Base-by-base conservation (phyloP, 371 early-diverging fungal genomes). In the Syncephalastrum monosporum region DNA sequence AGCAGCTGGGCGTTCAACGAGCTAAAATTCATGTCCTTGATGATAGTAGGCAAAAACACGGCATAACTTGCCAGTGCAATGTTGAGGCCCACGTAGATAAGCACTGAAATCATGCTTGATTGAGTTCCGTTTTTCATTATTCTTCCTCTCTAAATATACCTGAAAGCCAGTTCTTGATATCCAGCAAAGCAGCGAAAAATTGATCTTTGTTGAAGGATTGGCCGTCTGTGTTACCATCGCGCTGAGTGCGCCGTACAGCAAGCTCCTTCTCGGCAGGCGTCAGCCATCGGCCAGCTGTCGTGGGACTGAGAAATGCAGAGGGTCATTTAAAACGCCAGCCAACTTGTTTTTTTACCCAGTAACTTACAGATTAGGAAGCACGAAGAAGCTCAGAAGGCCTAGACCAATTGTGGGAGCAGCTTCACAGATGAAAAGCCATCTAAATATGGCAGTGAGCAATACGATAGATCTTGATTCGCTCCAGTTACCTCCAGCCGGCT, bases 381-480 rank as follows among this genome's bases (percentile, higher is more conserved):
- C 54, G 7, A 63, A 42, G 47, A 72, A 69, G 38, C 70, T 66
- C 47, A 83, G 24, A 3, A 82, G 48, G 1, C 83, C 83, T 12
- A 81, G 60, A 5, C 70, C 55, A 42, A 85, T 79, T 0, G 85
- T 82, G 1, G 83, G 85, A 19, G 75, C 57, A 6, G 82, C 82
- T 58, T 83, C 85, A n/a, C 81, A 70, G n/a, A 85, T 75, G 50
- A 85, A 85, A 19, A 85, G 55, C 74, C 82, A 75, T 51, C 67
- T 69, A 33, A 33, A 10, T 33, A 13, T 19, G 15, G 12, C 7
- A 2, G 2, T 33, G 12, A 33, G 38, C 10, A 12, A 24, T 7
- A n/a, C 12, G 10, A 21, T 52, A 27, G 5, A 3, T 53, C 8
- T 29, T 24, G 42, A 38, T 45, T 5, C 41, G 50, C 45, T 21